Conservation (phyloP, 805 yeast species). For the Yarrowia sp. region DNA sequence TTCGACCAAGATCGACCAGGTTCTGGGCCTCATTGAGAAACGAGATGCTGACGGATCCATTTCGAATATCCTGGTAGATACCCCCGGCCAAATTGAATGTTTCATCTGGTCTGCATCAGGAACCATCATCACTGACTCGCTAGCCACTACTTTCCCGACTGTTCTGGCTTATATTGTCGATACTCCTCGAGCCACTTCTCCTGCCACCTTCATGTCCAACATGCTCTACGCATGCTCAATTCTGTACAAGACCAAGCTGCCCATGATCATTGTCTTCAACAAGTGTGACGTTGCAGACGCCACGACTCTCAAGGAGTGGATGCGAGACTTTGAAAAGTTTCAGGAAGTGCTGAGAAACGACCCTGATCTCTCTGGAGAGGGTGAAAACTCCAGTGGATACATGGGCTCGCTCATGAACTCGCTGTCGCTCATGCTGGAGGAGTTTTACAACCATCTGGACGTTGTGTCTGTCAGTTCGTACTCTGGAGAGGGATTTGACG, state of each 20-base stretch:
- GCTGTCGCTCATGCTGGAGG: slow-evolving; percentile 95
- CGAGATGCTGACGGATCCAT: slow-evolving; percentile 58
- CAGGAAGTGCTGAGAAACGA: slow-evolving; percentile 76
- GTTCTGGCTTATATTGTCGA: slow-evolving; percentile 95
- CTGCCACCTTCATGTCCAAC: slow-evolving; percentile 96
- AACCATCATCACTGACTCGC: slow-evolving; percentile 92
- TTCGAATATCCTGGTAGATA: slow-evolving; percentile 84
- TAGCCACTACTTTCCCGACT: slow-evolving; percentile 95
- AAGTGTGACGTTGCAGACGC: slow-evolving; percentile 89
- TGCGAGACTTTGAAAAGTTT: slow-evolving; percentile 93
- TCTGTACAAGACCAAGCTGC: slow-evolving; percentile 91
- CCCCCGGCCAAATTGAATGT: slow-evolving; percentile 99
- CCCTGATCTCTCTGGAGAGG: slow-evolving; percentile 67
- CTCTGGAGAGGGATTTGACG: slow-evolving; percentile 95
- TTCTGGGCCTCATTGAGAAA: slow-evolving; percentile 82
- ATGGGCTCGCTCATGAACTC: slow-evolving; percentile 94
- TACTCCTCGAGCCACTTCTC: slow-evolving; percentile 92
- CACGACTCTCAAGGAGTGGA: slow-evolving; percentile 93
- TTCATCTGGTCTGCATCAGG: slow-evolving; percentile 99
- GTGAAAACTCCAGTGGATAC: slow-evolving; percentile 75
- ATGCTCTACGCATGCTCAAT: slow-evolving; percentile 99
- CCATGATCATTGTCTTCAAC: slow-evolving; percentile 96
- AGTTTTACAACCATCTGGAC: slow-evolving; percentile 90
- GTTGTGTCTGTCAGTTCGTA: slow-evolving; percentile 91
- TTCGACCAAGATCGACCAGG: slow-evolving; percentile 96